Base-by-base conservation (phyloP, 2,329 filamentous ascomycete genomes). In the Neofusicoccum kwambonambiense region DNA sequence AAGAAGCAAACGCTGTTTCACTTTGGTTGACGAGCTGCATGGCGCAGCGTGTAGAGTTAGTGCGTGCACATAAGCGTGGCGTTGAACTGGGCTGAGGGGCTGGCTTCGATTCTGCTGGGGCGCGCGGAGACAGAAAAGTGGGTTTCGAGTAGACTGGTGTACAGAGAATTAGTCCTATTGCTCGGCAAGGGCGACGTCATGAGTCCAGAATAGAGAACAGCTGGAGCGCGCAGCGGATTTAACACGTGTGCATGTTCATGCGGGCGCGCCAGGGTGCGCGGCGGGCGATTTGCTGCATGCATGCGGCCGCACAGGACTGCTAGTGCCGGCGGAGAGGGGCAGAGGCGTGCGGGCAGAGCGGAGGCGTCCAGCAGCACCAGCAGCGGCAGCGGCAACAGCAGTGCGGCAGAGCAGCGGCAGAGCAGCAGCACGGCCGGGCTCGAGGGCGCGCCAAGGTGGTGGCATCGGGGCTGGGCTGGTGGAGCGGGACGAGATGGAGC, bases 1-100 rank as follows among this genome's bases (percentile, higher is more conserved):
- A 83, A 81, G 70, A 81, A 83, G 74, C 81, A 83, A 72, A 80
- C 81, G 58, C 69, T 83, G 67, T 82, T 82, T 68, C 79, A 82
- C 65, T 83, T 80, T 77, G 81, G 81, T 42, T 83, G 67, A 69
- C 22, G 51, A 27, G 44, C 27, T 22, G 44, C 57, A 37, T 15
- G 27, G 57, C 19, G 50, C 37, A 42, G 52, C 37, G 19, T 57
- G 52, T 57, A 57, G 37, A 57, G 35, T 41, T 35, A 45, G 54
- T 58, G 54, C 35, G 54, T 34, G 39, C 22, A 58, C 54, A 58
- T 22, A 45, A 58, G 54, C 58, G 58, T 62, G 58, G 58, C 58
- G 58, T 62, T 60, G 56, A 15, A 37, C 41, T 42, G 42, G 56
- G 42, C 56, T 60, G 52, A 50, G 4, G 47, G 47, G 44, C 44